These are phyloP conservation scores for Neonectria punicea DNA, from an alignment of 2,329 filamentous ascomycete genomes.

Conservation along the genomic window DNA sequence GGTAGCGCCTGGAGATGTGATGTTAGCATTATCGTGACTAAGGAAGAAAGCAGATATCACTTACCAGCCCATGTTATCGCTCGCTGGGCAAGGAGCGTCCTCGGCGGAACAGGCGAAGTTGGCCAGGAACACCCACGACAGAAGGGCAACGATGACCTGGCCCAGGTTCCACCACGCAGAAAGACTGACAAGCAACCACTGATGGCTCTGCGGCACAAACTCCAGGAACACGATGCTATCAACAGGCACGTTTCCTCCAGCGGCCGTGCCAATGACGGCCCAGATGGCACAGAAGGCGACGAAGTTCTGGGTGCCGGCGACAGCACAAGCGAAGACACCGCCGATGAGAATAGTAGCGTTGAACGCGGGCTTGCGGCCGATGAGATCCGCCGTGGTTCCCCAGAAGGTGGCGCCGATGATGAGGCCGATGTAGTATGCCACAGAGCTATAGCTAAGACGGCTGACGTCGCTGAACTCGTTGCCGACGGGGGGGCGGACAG, in stretches of 20 bases:
- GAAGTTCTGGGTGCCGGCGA: constrained; percentile 68
- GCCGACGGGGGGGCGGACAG: constrained; percentile 46
- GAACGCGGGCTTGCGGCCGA: constrained; percentile 57
- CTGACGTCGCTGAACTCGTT: constrained; percentile 49
- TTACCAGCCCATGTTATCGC: constrained; percentile 57
- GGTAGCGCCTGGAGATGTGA: constrained; percentile 47
- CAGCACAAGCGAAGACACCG: constrained; percentile 66
- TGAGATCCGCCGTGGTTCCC: constrained; percentile 54
- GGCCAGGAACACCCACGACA: constrained; percentile 50
- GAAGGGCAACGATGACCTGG: constrained; percentile 52
- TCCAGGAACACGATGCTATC: constrained; percentile 61
- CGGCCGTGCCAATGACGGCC: constrained; percentile 56
- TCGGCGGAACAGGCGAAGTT: constrained; percentile 48
- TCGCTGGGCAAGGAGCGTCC: constrained; percentile 48
- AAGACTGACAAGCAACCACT: constrained; percentile 55
- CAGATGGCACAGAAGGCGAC: constrained; percentile 65
- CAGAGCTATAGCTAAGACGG: constrained; percentile 46
- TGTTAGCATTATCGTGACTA: background rate
- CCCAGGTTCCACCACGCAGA: constrained; percentile 61
- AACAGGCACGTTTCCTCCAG: constrained; percentile 58
- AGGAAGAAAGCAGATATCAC: background rate
- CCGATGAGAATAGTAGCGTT: constrained; percentile 56
- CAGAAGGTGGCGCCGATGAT: constrained; percentile 59
- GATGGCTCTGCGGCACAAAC: constrained; percentile 55
- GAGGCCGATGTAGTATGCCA: constrained; percentile 54